These are phyloP conservation scores for Phialemoniopsis sp. DNA, from an alignment of 2,329 filamentous ascomycete species.

Conservation along the genomic window DNA sequence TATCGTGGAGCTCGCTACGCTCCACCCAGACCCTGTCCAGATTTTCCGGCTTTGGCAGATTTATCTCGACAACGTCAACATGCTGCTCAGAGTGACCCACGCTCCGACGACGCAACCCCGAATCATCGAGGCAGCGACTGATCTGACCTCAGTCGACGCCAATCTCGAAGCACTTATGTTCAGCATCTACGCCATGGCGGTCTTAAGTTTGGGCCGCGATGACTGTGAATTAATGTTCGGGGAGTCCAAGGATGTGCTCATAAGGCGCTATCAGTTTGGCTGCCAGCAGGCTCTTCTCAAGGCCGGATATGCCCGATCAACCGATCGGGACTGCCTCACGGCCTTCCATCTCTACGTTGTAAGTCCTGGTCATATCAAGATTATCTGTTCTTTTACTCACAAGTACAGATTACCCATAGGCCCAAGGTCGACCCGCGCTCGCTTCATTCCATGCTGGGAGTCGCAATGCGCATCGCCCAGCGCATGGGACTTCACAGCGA, in stretches of 20 bases:
- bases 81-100: conserved; percentile 54
- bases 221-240: conserved; percentile 38
- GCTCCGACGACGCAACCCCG: conserved; percentile 47
- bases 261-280: conserved; percentile 38
- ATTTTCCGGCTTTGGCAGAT: conserved; percentile 52
- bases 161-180: conserved; percentile 54
- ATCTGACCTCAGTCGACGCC: conserved; percentile 31
- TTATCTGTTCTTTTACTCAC: too few species aligned
- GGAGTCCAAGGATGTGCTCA: conserved; percentile 31
- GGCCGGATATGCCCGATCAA: conserved; percentile 42
- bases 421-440: conserved; percentile 40
- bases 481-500: conserved; percentile 53
- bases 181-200: conserved; percentile 39
- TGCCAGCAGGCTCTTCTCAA: conserved; percentile 50
- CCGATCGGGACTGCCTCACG: conserved; percentile 48
- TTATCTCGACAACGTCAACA: conserved; percentile 55
- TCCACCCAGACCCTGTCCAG: conserved; percentile 44
- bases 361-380: conserved; percentile 10
- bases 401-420: conserved; percentile 41
- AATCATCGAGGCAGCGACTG: conserved; percentile 43
- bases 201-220: conserved; percentile 34
- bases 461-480: conserved; percentile 53
- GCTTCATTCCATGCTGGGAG: conserved; percentile 45
- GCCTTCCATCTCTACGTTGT: conserved; percentile 55
- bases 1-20: conserved; percentile 35